Conservation (phyloP, 768 basidiomycete species). For the Amanita muscaria region DNA sequence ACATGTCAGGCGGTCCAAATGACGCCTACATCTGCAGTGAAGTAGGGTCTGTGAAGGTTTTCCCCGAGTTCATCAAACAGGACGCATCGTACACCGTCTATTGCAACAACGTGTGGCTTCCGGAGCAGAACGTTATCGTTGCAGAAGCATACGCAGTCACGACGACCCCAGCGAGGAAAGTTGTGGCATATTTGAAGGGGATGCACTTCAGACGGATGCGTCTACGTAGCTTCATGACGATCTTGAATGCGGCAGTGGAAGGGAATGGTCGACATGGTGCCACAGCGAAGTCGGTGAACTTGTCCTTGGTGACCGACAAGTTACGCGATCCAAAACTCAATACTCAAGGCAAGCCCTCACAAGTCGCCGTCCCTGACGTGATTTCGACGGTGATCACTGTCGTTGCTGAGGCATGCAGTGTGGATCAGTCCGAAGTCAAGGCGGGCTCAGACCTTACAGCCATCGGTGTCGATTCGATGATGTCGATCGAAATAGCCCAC, state of each 20-base stretch:
- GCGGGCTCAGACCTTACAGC: constrained; percentile 35
- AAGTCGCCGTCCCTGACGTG: too few relatives aligned
- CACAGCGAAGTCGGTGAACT: not conserved
- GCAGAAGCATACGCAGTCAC: constrained; percentile 46
- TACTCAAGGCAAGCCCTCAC: not conserved
- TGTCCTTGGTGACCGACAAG: not conserved
- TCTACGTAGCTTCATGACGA: constrained; percentile 38
- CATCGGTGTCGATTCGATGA: constrained; percentile 59
- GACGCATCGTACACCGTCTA: constrained; percentile 40
- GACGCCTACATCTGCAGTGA: constrained; percentile 59
- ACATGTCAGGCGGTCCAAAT: constrained; percentile 38
- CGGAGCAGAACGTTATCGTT: constrained; percentile 36
- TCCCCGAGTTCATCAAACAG: constrained; percentile 34
- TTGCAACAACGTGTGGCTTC: constrained; percentile 36
- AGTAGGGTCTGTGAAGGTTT: constrained; percentile 38
- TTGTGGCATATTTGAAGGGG: constrained; percentile 50
- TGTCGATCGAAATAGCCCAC: constrained; percentile 47
- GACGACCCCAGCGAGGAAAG: constrained; percentile 22
- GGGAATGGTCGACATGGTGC: not conserved
- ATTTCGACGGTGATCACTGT: constrained; percentile 26
- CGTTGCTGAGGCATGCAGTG: constrained; percentile 33
- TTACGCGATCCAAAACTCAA: not conserved
- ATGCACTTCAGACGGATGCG: constrained; percentile 53
- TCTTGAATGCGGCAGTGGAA: not conserved
- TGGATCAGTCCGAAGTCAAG: constrained; percentile 26